A percentile compares a stretch with the other conserved stretches of the same genome.
Evolutionary conservation across 2,329 filamentous ascomycete genomes (phyloP).

Genomic region (Fusarium piperis): DNA sequence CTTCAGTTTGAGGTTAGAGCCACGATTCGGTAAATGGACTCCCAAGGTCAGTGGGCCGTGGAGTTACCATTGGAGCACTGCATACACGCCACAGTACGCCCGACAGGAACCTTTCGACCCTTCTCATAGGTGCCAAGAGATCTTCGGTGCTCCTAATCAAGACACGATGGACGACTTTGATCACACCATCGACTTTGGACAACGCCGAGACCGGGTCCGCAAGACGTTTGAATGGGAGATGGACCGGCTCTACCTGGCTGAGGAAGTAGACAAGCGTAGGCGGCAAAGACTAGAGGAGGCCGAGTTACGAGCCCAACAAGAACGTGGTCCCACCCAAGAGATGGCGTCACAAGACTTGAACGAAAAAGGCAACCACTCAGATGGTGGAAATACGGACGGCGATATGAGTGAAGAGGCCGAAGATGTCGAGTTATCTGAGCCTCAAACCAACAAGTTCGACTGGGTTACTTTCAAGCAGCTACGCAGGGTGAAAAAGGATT

Average conservation of each 20-base stretch:
- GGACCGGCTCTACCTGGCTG: conserved; percentile 11
- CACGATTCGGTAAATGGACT: too few relatives aligned
- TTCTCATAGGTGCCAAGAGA: not conserved
- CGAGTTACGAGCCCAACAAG: not conserved
- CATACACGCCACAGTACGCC: not conserved
- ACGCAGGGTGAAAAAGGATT: not conserved
- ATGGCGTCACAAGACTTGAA: too few relatives aligned
- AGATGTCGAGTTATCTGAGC: not conserved
- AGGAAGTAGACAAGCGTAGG: not conserved
- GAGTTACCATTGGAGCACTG: not conserved
- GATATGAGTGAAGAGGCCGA: too few relatives aligned
- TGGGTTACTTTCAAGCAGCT: not conserved
- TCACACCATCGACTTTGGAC: conserved; percentile 2
- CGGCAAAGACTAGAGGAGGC: not conserved
- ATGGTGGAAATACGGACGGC: too few relatives aligned
- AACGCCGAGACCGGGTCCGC: conserved; percentile 8
- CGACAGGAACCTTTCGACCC: not conserved
- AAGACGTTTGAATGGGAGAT: conserved; percentile 24
- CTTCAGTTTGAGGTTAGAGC: too few relatives aligned
- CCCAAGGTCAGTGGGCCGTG: too few relatives aligned
- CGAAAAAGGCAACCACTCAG: too few relatives aligned
- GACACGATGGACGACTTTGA: not conserved
- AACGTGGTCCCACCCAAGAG: not conserved
- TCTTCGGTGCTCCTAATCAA: not conserved
- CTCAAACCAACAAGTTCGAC: not conserved